Base-by-base conservation (phyloP, 495 filamentous ascomycete species). In the Thermothielavioides terrestris region DNA sequence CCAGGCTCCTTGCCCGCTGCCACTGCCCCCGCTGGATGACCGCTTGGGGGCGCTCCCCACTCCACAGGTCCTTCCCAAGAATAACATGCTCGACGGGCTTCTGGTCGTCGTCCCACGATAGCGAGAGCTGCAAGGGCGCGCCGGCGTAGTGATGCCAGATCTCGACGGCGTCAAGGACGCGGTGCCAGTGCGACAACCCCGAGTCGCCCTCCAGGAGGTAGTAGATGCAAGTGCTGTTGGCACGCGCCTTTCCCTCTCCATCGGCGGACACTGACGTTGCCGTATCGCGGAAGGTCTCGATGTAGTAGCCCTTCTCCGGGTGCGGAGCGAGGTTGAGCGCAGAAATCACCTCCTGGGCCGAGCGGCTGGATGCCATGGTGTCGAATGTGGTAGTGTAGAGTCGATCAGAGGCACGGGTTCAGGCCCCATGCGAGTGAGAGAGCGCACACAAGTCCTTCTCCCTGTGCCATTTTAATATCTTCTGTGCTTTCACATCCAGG, bases 101-200 rank as follows among this genome's bases (percentile, higher is more conserved):
- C n/a, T n/a, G n/a, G n/a, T 65, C 63, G 32, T 75, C 60, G 48
- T 73, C 56, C 45, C 41, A 55, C 12, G 68, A 64, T 5, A 73
- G 62, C 11, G 65, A 62, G 11, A 75, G 54, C 2, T 50, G 60
- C 49, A 76, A 49, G 5, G 70, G 71, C 11, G 70, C 69, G n/a
- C 73, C 73, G 17, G 67, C 69, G 38, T 75, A 76, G 52, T 68
- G 69, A 52, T 76, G 73, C 71, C 70, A 76, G 22, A 71, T 53
- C 55, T 76, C 71, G 44, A 56, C 61, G 23, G 67, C 63, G 54
- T 76, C 71, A 23, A 75, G 14, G 1, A 42, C 66, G 37, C 62
- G 58, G 49, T 76, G 73, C 73, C 71, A 76, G 46, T 60, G 54
- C 3, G 73, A 75, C 4, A 49, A 26, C 0, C 62, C 66, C 4